Evolutionary conservation across 2,329 filamentous ascomycete species (phyloP), one percentile per base, ranked within the genome.

Genomic region (Verticillium longisporum): DNA sequence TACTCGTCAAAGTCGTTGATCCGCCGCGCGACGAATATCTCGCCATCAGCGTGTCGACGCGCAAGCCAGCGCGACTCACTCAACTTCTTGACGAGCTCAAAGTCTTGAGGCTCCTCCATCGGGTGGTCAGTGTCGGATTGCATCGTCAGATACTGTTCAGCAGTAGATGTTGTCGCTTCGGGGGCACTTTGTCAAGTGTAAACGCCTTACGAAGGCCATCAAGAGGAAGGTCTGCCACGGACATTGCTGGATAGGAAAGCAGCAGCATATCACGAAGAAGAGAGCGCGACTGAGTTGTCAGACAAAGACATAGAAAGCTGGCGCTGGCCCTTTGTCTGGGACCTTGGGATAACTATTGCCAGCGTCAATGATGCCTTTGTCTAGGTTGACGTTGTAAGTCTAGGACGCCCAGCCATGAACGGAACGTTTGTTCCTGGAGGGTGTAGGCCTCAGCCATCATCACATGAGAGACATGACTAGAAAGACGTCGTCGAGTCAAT

Each of bases 21-120:
- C 6, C 62, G 67, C 56, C 66, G 64, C 15, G 72, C 76, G 21
- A 79, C 64, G 63, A 75, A 75, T 45, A 69, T 63, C 45, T 72
- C 68, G 56, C 69, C 68, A 57, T 74, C 70, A 6, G 66, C 64
- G n/a, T 56, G 54, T 55, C 71, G 68, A 14, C 65, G 63, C 53
- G 76, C 72, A 36, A 77, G 65, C 70, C 71, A 74, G 15, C 71
- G 63, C 55, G 68, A 65, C n/a, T 68, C 59, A 5, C 62, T 62
- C 31, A 74, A 58, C 56, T 66, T 59, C 50, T 73, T 72, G 63
- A 71, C 32, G n/a, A 74, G 69, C 26, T 68, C 67, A 60, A 75
- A 72, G 14, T 62, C 56, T 18, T 65, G 62, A 55, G 60, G 6
- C 61, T 54, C 6, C 45, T 50, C 45, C 45, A 50, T 50, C 13